phyloP scores from a whole-genome alignment of 768 basidiomycete genomes.

The Tricholoma sp. region DNA sequence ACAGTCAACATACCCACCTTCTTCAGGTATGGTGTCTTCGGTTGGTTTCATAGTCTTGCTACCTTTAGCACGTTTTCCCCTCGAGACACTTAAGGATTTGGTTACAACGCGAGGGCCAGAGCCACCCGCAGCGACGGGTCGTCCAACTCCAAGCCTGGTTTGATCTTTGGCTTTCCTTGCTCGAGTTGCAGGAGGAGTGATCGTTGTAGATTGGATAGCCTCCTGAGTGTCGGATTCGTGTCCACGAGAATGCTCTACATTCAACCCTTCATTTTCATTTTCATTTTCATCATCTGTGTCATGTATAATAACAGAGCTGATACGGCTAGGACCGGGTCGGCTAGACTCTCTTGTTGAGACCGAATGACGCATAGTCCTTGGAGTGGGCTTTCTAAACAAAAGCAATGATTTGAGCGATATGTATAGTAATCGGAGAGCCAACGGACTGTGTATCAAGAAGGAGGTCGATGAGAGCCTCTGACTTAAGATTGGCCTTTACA shows the following conservation, averaged over 20 bases:
- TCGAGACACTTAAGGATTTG: conserved; percentile 48
- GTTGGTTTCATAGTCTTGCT: conserved; percentile 45
- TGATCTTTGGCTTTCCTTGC: conserved; percentile 74
- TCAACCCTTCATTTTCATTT: conserved; percentile 19
- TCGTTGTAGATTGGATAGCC: conserved; percentile 20
- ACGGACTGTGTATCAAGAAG: conserved; percentile 54
- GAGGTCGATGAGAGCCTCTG: conserved; percentile 72
- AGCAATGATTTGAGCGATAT: background rate
- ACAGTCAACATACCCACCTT: conserved; percentile 34
- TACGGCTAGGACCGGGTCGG: conserved; percentile 35
- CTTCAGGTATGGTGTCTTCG: conserved; percentile 54
- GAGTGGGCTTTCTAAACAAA: conserved; percentile 9
- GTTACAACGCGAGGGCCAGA: conserved; percentile 61
- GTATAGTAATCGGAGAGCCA: conserved; percentile 5
- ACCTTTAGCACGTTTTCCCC: conserved; percentile 43
- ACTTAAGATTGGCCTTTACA: conserved; percentile 78
- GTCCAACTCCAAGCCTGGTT: conserved; percentile 64
- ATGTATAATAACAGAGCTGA: conserved; percentile 44
- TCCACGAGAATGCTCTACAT: conserved; percentile 16
- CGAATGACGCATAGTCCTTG: conserved; percentile 25
- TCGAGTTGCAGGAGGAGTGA: conserved; percentile 30
- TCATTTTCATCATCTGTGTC: conserved; percentile 42
- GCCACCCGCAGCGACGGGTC: conserved; percentile 62
- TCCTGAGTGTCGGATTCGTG: conserved; percentile 6
- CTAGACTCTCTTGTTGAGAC: conserved; percentile 32